Conservation (phyloP, 108 stramenopile species). For the Nannochloropsis granulata region DNA sequence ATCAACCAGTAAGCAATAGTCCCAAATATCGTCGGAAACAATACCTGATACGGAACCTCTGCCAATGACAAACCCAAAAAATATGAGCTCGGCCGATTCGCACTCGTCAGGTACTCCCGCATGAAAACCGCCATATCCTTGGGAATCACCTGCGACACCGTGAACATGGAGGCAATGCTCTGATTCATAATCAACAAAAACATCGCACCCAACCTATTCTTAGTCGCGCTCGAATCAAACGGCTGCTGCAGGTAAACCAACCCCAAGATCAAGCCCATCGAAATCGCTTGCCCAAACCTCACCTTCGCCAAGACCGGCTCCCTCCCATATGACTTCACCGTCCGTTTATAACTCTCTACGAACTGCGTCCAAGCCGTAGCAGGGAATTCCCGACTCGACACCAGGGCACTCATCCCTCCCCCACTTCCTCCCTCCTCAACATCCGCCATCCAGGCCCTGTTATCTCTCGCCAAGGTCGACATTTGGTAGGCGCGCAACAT, state of each 20-base stretch:
- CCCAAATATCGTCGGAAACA: slow-evolving; percentile 4
- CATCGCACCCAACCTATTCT: neutral
- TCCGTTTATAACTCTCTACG: neutral
- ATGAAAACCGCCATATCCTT: neutral
- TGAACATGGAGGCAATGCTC: neutral
- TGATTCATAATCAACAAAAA: neutral
- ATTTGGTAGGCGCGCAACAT: neutral
- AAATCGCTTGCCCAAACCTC: neutral
- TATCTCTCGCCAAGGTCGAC: neutral
- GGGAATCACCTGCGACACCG: neutral
- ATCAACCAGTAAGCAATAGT: slow-evolving; percentile 13
- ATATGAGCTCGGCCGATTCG: neutral
- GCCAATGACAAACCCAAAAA: neutral
- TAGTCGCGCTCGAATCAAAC: neutral
- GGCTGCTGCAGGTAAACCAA: neutral
- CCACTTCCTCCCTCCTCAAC: neutral
- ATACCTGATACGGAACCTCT: slow-evolving; percentile 17
- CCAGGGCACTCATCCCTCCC: neutral
- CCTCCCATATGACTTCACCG: neutral
- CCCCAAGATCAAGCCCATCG: neutral
- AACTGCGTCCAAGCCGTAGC: neutral
- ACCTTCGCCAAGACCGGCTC: neutral
- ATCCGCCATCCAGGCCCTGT: neutral
- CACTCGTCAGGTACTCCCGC: neutral
- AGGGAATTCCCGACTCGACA: neutral